Evolutionary conservation across 306 rosid species (phyloP), one percentile per base, ranked within the genome.

Genomic region (Alnus glutinosa): DNA sequence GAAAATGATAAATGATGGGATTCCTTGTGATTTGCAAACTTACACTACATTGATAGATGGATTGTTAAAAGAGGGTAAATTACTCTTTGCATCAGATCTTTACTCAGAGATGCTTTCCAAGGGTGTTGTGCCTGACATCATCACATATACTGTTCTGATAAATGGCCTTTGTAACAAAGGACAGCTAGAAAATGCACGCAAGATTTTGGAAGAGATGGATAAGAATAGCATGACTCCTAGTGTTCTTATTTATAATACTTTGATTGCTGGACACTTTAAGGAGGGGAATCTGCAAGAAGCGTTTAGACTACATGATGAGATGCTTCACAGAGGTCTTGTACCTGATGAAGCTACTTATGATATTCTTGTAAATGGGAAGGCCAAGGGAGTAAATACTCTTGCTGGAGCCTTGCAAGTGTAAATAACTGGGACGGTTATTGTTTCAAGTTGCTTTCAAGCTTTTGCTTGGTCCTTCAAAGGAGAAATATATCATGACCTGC

Each of bases 301-400:
- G 2, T 89, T 89, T 82, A 85, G 89, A 82, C 79, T 94, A 82
- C 94, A 90, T 75, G 92, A 89, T 79, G 98, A 94, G 88, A 92
- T 94, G 97, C 91, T 94, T 73, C 96, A 86, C 70, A 87, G 84
- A 83, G 96, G 96, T 83, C 88, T 92, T 55, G 80, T 83, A 62
- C 94, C 92, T 47, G 90, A 92, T 78, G 85, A 88, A 71, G 46
- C 71, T 71, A 89, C 95, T 5, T 90, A 84, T 74, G 88, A 91
- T 81, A 88, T 85, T 88, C 94, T 94, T 75, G 88, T 92, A 52
- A 87, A 75, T 68, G 89, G 97, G 64, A 92, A 89, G 80, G 71
- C 87, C 37, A 81, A 80, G 61, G 87, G 85, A 71, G 71, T 67
- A 76, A 58, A 70, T 80, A 30, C 81, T 44, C 77, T 46, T 75